Evolutionary conservation across 176 grass and related monocot species (phyloP), one percentile per base, ranked within the genome.

Genomic region (Lolium perenne): DNA sequence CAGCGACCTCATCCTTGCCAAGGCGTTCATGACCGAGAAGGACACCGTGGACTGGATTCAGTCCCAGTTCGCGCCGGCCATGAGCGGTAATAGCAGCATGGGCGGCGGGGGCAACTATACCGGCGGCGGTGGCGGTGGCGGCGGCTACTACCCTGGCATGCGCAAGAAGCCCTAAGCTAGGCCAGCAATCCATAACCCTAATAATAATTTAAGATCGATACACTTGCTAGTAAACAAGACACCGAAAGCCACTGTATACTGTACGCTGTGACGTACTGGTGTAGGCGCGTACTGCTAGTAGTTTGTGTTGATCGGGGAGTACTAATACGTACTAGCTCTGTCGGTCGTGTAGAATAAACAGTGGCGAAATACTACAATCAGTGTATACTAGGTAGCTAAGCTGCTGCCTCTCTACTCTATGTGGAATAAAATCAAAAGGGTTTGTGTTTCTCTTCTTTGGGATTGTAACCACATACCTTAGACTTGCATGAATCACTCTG

Each of bases 21-120:
- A 83, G 90, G 94, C 94, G 0, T 92, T 97, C 82, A 89, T 90
- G 90, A 61, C 94, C 38, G 90, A 92, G 8, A 90, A 97, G 80
- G 91, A 41, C 23, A 78, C 72, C 13, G 90, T 94, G 1, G 88
- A 94, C 71, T 91, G 86, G 74, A 71, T 97, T 32, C 94, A 97
- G 86, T 15, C 73, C 14, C 80, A 88, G 35, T 97, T 97, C 29
- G 86, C 80, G 0, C 49, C 85, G 0, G 63, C 16, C n/a, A 32
- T 53, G 47, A 32, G 23, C 72, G 7, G 72, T 22, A 58, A 46
- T 5, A 58, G 82, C 15, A 69, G 78, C 40, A 38, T 20, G 25
- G n/a, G 38, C 7, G 76, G 83, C 0, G 83, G 23, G 0, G 72
- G 72, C 23, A 76, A 76, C 72, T 51, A 50, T 5, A 32, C 72